Evolutionary conservation across 768 basidiomycete genomes (phyloP).

Genomic region (Russula compacta): DNA sequence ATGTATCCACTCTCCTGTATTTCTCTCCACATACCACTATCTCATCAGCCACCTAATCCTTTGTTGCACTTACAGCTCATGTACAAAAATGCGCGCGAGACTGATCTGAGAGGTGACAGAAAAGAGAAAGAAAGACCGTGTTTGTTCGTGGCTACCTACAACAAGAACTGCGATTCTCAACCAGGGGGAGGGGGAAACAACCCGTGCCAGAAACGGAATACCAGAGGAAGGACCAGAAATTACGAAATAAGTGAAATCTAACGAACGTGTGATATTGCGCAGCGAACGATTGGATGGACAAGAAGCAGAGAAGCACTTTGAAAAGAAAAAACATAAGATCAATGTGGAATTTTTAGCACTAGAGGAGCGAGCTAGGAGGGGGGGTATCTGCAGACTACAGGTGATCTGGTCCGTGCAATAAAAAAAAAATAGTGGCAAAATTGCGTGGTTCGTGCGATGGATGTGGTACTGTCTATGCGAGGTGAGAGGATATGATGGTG

Average conservation of each 20-base stretch:
- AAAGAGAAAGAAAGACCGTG: not conserved
- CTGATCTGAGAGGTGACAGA: not conserved
- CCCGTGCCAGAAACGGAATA: too few relatives aligned
- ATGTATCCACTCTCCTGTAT: not conserved
- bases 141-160: not conserved
- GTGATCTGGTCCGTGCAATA: slow-evolving; percentile 2
- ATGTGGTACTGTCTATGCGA: not conserved
- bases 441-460: not conserved
- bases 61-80: not conserved
- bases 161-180: not conserved
- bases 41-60: not conserved
- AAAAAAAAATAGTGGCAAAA: not conserved
- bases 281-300: not conserved
- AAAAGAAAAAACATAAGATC: not conserved
- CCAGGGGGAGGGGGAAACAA: not conserved
- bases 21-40: not conserved
- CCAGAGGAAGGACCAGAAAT: not conserved
- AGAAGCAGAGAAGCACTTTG: slow-evolving; percentile 1
- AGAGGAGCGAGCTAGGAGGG: not conserved
- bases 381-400: slow-evolving; percentile 10
- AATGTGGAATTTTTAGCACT: slow-evolving; percentile 8
- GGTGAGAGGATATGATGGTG: not conserved
- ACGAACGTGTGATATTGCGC: slow-evolving; percentile 4
- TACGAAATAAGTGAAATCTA: slow-evolving; percentile 1
- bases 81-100: not conserved